Evolutionary conservation across 257 asterid genomes (phyloP), one percentile per base, ranked within the genome.

Genomic region (Eustoma russellianum): DNA sequence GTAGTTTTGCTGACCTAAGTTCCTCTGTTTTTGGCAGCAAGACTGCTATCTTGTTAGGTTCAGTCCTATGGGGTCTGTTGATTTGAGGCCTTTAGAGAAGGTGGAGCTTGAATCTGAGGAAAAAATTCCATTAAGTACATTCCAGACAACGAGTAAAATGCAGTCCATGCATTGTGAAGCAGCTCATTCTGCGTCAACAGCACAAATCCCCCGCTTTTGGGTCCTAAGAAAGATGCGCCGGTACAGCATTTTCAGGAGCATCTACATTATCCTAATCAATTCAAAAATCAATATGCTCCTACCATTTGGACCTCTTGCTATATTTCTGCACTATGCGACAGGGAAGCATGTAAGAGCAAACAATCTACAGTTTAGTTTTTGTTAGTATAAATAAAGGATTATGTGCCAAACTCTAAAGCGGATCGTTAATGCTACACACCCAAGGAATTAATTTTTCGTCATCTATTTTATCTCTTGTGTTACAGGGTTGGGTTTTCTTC

Each of bases 271-370:
- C 67, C 63, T 90, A 74, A 65, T 90, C 59, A 82, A 66, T 65
- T 93, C 95, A 41, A 90, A 77, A 79, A 90, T 86, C 70, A 90
- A 83, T 34, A 63, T 81, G 35, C 76, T 90, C 78, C 86, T 90
- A 33, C 98, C 96, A 9, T 86, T 90, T 41, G 98, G 96, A 12
- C 96, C 96, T 5, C 64, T 90, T 17, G 96, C 98, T 9, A 77
- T 90, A 57, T 35, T 73, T 61, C 72, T 90, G 52, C 95, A 82
- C 72, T 82, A 90, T 66, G 66, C 70, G 35, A 76, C 93, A 6
- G 71, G 79, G 17, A 80, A 79, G 30, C 88, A 86, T 70, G 97
- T 90, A 82, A 81, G 92, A 33, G 30, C 18, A 28, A 55, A 19
- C 18, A 28, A 52, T 57, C 17, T 8, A 38, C 38, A 13, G 6